Evolutionary conservation across 2,329 filamentous ascomycete species (phyloP), one percentile per base, ranked within the genome.

Genomic region (Myriosclerotinia scirpicola): DNA sequence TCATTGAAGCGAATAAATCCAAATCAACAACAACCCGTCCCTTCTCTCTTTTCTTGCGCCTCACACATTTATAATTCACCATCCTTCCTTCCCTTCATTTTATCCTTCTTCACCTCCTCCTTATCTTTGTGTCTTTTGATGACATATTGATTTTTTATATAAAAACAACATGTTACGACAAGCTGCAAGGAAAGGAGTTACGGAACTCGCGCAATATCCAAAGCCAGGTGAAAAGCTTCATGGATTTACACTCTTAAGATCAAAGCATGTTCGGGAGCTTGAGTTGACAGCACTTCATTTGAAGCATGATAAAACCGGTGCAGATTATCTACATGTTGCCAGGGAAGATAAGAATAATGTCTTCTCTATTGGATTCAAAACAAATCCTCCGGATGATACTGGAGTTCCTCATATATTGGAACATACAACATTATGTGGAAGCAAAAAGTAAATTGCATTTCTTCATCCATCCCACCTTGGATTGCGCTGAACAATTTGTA

Each of bases 281-380:
- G 91, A 98, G 78, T 81, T 99, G 75, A 96, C 93, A 1, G 95
- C 95, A 6, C 80, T 98, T 64, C 91, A 96, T 70, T 85, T 99
- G 70, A 89, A 91, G 75, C 95, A 99, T 77, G 91, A 98, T 80
- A 93, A 93, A 82, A 99, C 95, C 0, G 92, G 93, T 68, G 95
- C 95, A 70, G 92, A 99, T 72, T 97, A 98, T 77, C 84, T 99
- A 56, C 95, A 99, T 80, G 90, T 99, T 73, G 94, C 93, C 20
- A 85, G 94, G 73, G 93, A 98, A 67, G 95, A 99, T 77, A 90
- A 90, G 82, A 99, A 99, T 81, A 99, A 99, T 91, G 95, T 98
- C 77, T 99, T 99, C 80, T 96, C 93, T 48, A 96, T 99, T 75
- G 95, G 93, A 63, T 99, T 99, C 87, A 97, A 97, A 85, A 99